Evolutionary conservation across 2,329 filamentous ascomycete species (phyloP).

Genomic region (Didymella lethalis): DNA sequence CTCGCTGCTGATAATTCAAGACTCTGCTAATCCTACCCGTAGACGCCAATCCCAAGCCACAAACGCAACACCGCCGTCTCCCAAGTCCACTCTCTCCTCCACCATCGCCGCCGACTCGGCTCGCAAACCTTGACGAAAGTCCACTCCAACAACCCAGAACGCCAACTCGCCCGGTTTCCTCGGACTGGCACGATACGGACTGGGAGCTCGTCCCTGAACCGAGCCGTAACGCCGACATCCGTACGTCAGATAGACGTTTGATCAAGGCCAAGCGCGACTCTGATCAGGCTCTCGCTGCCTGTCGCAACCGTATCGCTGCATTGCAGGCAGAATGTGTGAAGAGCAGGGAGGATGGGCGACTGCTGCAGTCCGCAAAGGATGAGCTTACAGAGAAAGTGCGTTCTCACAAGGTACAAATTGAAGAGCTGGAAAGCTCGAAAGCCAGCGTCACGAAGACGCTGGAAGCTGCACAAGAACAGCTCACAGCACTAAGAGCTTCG

Average conservation of each 20-base stretch:
- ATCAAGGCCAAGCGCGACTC: constrained; percentile 50
- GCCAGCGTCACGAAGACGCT: constrained; percentile 34
- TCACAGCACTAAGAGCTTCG: constrained; percentile 28
- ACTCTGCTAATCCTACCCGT: constrained; percentile 14
- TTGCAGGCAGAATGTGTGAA: constrained; percentile 44
- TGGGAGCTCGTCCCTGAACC: constrained; percentile 25
- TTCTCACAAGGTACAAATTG: constrained; percentile 42
- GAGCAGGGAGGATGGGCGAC: constrained; percentile 34
- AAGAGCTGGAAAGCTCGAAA: constrained; percentile 40
- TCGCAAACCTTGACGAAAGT: constrained; percentile 26
- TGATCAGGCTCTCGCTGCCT: constrained; percentile 47
- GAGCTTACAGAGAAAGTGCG: constrained; percentile 39
- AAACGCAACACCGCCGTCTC: constrained; percentile 31
- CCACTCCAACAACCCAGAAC: constrained; percentile 31
- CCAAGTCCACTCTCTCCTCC: constrained; percentile 45
- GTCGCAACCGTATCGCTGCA: constrained; percentile 45
- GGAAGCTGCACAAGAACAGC: constrained; percentile 31
- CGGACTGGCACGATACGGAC: constrained; percentile 36
- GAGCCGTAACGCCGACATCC: constrained; percentile 29
- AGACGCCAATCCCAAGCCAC: constrained; percentile 39
- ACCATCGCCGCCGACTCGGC: constrained; percentile 42
- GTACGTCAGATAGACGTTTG: constrained; percentile 45
- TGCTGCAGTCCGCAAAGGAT: constrained; percentile 29
- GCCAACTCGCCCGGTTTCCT: constrained; percentile 33
- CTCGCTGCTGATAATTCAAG: neutral